phyloP scores from a whole-genome alignment of 495 filamentous ascomycete genomes.

The Jackrogersella minutella region DNA sequence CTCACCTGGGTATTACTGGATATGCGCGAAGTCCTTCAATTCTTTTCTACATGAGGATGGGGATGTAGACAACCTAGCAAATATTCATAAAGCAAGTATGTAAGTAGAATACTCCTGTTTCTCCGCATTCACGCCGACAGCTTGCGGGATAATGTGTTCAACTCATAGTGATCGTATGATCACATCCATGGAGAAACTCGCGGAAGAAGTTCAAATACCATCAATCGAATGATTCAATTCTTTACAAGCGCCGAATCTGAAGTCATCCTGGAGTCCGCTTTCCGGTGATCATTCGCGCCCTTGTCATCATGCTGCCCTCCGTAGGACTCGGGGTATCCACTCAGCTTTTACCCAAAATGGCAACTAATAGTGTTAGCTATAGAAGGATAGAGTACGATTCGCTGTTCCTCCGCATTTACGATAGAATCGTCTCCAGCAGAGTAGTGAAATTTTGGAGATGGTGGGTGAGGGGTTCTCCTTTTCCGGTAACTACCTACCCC shows the following conservation, averaged over 20 bases:
- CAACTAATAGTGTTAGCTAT: not conserved
- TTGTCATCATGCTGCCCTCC: conserved; percentile 18
- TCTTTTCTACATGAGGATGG: no score
- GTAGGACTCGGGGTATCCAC: conserved; percentile 6
- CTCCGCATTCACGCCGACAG: no score
- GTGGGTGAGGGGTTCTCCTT: conserved; percentile 20
- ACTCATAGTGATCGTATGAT: no score
- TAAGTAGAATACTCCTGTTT: no score
- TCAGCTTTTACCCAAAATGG: conserved; percentile 6
- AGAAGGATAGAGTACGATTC: conserved; percentile 12
- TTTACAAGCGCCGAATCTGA: not conserved
- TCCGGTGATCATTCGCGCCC: conserved; percentile 31
- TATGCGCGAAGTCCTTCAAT: not conserved
- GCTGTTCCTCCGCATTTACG: conserved; percentile 14
- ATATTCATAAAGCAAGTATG: no score
- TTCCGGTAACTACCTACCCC: conserved; percentile 24
- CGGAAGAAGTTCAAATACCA: no score
- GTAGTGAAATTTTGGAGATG: conserved; percentile 15
- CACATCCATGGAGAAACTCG: no score
- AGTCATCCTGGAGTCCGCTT: conserved; percentile 18
- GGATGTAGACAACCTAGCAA: no score
- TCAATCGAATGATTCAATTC: not conserved
- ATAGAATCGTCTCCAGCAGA: not conserved
- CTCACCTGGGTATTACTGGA: not conserved
- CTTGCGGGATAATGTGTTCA: no score